phyloP scores from a whole-genome alignment of 2,329 filamentous ascomycete species.

The Gaeumannomyces tritici region DNA sequence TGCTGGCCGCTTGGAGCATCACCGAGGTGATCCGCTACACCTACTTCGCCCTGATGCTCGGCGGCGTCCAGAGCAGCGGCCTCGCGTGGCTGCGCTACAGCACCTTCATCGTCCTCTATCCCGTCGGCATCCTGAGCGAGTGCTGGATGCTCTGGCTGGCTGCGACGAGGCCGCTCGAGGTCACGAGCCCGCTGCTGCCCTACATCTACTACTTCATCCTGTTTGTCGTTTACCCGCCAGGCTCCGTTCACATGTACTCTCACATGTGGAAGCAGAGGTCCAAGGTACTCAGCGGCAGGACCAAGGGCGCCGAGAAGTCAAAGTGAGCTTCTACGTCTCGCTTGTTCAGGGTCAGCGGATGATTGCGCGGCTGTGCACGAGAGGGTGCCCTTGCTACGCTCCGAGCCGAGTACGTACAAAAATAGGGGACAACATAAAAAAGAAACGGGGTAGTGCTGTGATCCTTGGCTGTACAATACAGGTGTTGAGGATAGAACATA shows the following conservation, averaged over 20 bases:
- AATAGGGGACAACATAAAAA: neutral
- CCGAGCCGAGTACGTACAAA: neutral
- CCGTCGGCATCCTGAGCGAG: constrained; percentile 83
- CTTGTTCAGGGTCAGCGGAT: neutral
- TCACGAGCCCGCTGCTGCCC: constrained; percentile 36
- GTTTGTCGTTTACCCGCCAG: constrained; percentile 22
- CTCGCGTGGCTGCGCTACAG: constrained; percentile 84
- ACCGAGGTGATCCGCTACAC: constrained; percentile 92
- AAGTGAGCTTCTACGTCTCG: constrained; percentile 16
- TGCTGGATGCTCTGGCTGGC: constrained; percentile 68
- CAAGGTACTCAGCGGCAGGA: constrained; percentile 61
- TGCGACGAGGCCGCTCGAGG: constrained; percentile 46
- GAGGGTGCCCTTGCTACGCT: too few species aligned
- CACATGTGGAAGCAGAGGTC: constrained; percentile 90
- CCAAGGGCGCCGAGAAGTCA: constrained; percentile 30
- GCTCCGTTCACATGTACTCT: constrained; percentile 76
- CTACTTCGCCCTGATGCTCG: constrained; percentile 74
- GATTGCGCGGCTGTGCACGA: neutral
- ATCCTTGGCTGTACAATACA: neutral
- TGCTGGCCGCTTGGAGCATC: constrained; percentile 80
- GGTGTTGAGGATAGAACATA: neutral
- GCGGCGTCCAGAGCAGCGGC: constrained; percentile 38
- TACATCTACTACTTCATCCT: constrained; percentile 21
- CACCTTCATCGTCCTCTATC: constrained; percentile 88
- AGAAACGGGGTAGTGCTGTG: neutral